These are phyloP conservation scores for Hortiboletus campestris DNA, from an alignment of 768 basidiomycete genomes.

Conservation along the genomic window DNA sequence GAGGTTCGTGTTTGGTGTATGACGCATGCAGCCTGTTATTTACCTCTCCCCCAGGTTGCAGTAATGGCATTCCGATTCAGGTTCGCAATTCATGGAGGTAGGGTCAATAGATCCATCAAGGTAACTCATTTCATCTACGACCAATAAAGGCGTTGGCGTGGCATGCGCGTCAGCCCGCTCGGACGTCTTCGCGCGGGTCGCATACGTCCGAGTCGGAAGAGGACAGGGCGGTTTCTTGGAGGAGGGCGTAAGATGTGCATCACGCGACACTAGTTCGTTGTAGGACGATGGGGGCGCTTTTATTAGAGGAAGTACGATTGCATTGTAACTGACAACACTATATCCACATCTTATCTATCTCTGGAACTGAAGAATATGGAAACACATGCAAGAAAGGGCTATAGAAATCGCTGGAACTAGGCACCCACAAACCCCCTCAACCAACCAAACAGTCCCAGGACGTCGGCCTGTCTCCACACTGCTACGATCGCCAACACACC, in stretches of 20 bases:
- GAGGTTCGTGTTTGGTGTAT: too few relatives aligned
- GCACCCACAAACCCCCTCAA: conserved; percentile 18
- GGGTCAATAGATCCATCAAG: too few relatives aligned
- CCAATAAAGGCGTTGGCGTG: conserved; percentile 26
- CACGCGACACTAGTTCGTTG: too few relatives aligned
- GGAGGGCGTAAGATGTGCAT: not conserved
- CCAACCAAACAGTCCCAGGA: not conserved
- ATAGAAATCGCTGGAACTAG: not conserved
- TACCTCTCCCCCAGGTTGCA: too few relatives aligned
- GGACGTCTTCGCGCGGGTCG: conserved; percentile 4
- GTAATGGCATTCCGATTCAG: too few relatives aligned
- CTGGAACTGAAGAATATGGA: too few relatives aligned
- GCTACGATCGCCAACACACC: conserved; percentile 4
- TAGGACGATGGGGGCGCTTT: not conserved
- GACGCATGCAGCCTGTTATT: too few relatives aligned
- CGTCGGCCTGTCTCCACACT: conserved; percentile 1
- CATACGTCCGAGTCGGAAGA: conserved; percentile 18
- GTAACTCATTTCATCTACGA: too few relatives aligned
- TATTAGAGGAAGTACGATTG: not conserved
- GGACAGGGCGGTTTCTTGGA: conserved; percentile 15
- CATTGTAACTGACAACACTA: not conserved
- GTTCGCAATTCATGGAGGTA: too few relatives aligned
- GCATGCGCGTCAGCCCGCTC: conserved; percentile 9
- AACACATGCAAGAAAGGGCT: not conserved
- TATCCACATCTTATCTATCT: not conserved